phyloP scores from a whole-genome alignment of 2,329 filamentous ascomycete species.

The Penicillium sp. region DNA sequence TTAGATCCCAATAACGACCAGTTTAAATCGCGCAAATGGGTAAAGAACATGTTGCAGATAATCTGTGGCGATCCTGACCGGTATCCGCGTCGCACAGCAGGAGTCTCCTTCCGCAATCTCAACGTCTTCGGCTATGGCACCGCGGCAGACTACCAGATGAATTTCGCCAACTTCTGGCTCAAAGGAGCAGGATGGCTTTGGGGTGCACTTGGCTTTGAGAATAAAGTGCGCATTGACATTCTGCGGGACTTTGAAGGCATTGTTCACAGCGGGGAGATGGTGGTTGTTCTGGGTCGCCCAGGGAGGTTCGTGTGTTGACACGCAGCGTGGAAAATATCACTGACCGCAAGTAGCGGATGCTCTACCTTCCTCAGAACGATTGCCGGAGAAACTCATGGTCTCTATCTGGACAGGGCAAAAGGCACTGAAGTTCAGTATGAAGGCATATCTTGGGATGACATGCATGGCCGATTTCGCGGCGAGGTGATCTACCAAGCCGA shows the following conservation, averaged over 20 bases:
- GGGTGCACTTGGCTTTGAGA: constrained; percentile 30
- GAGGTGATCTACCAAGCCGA: constrained; percentile 85
- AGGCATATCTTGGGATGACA: constrained; percentile 61
- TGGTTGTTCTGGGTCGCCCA: constrained; percentile 54
- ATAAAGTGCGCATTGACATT: constrained; percentile 55
- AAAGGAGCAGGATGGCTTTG: constrained; percentile 34
- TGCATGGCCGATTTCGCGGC: constrained; percentile 75
- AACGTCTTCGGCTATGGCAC: constrained; percentile 46
- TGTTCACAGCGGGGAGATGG: constrained; percentile 56
- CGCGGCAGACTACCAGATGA: constrained; percentile 46
- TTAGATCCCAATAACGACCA: constrained; percentile 44
- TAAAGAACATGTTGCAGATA: constrained; percentile 41
- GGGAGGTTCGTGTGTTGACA: constrained; percentile 35
- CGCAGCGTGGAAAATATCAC: background rate
- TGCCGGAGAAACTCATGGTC: constrained; percentile 77
- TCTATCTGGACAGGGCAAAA: constrained; percentile 70
- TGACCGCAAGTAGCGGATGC: constrained; percentile 50
- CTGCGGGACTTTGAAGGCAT: constrained; percentile 63
- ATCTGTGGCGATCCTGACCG: constrained; percentile 32
- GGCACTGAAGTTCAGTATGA: constrained; percentile 79
- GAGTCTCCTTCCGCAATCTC: constrained; percentile 46
- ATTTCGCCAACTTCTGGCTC: constrained; percentile 45
- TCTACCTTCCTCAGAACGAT: constrained; percentile 84
- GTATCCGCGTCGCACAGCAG: constrained; percentile 36
- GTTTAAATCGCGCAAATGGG: constrained; percentile 49